phyloP scores from a whole-genome alignment of 164 flowering plant genomes.

The Vitis amurensis region DNA sequence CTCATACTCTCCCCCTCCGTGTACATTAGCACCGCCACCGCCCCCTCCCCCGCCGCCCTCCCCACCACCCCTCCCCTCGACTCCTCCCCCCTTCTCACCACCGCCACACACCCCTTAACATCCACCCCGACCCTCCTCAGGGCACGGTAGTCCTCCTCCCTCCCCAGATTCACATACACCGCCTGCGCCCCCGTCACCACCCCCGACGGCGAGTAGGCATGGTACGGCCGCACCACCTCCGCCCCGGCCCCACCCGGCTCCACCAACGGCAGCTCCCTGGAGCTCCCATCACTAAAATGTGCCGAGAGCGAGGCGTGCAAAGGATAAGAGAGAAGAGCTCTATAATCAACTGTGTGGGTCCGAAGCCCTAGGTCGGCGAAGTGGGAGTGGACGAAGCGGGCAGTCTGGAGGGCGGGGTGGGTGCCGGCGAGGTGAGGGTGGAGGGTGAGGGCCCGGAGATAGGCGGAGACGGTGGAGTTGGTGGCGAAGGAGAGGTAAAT shows the following conservation, averaged over 20 bases:
- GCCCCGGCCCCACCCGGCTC: slow-evolving; percentile 25
- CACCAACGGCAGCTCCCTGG: slow-evolving; percentile 21
- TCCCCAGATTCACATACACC: slow-evolving; percentile 72
- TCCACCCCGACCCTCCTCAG: slow-evolving; percentile 55
- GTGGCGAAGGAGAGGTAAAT: slow-evolving; percentile 56
- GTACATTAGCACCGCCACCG: slow-evolving; percentile 70
- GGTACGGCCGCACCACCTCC: slow-evolving; percentile 62
- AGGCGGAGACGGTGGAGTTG: slow-evolving; percentile 63
- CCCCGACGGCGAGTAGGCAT: slow-evolving; percentile 92
- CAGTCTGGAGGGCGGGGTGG: slow-evolving; percentile 29
- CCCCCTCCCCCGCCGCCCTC: slow-evolving; percentile 63
- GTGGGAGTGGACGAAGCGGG: slow-evolving; percentile 42
- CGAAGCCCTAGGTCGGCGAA: slow-evolving; percentile 43
- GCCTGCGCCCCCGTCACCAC: slow-evolving; percentile 41
- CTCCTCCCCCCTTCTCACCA: slow-evolving; percentile 57
- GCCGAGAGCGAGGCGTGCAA: slow-evolving; percentile 41
- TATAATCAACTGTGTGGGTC: slow-evolving; percentile 42
- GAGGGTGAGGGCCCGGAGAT: slow-evolving; percentile 74
- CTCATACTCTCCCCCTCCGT: slow-evolving; percentile 34
- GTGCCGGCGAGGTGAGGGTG: slow-evolving; percentile 93
- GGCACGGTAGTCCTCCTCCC: slow-evolving; percentile 61
- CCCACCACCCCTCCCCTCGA: slow-evolving; percentile 57
- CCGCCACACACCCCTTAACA: slow-evolving; percentile 63
- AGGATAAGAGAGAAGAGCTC: slow-evolving; percentile 74
- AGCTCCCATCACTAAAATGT: slow-evolving; percentile 42